Percentiles rank a stretch among this genome's conserved stretches.
phyloP scores from a whole-genome alignment of 768 basidiomycete species.

The Lactarius vividus region DNA sequence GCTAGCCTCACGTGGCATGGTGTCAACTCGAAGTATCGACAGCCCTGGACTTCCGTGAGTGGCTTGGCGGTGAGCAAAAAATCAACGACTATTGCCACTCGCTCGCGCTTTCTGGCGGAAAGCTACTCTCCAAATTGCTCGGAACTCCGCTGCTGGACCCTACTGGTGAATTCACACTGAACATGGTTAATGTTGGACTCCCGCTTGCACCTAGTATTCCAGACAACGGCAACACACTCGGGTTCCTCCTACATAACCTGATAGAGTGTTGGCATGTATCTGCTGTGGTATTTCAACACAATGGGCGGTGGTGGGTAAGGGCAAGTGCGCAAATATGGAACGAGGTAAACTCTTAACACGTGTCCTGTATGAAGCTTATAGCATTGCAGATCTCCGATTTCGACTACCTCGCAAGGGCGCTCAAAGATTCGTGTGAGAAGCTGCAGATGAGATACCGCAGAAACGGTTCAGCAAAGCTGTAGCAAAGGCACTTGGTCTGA shows the following conservation, averaged over 20 bases:
- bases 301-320: conserved; percentile 37
- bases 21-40: background rate
- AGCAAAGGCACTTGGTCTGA: background rate
- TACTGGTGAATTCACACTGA: conserved; percentile 53
- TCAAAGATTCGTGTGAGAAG: conserved; percentile 29
- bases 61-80: conserved; percentile 70
- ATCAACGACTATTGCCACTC: conserved; percentile 70
- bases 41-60: conserved; percentile 72
- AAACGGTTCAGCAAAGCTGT: conserved; percentile 3
- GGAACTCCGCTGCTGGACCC: conserved; percentile 63
- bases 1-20: background rate
- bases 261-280: conserved; percentile 34
- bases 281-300: conserved; percentile 33
- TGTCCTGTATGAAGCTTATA: background rate
- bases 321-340: conserved; percentile 39
- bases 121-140: conserved; percentile 53
- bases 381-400: conserved; percentile 32
- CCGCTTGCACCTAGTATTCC: conserved; percentile 35
- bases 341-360: conserved; percentile 32
- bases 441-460: conserved; percentile 18
- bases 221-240: conserved; percentile 26
- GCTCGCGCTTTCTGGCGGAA: conserved; percentile 67
- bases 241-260: conserved; percentile 29
- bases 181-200: conserved; percentile 61
- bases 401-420: conserved; percentile 31